Conservation (phyloP, 371 early-diverging fungal genomes). For the Parasitella parasitica region DNA sequence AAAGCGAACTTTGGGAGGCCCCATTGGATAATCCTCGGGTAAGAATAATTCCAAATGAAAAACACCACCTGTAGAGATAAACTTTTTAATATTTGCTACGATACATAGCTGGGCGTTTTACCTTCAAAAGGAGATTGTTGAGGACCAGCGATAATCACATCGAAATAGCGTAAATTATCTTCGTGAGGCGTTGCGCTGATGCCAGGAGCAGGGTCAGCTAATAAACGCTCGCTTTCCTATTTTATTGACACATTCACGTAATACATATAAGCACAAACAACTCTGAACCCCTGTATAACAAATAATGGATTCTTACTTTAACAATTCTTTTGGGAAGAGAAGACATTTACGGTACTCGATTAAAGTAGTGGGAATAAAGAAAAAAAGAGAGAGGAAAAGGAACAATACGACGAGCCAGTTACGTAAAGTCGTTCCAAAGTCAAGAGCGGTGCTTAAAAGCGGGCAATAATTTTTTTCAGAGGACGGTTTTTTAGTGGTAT, state of each 20-base stretch:
- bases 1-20: conserved; percentile 98
- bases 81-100: neutral
- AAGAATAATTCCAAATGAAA: conserved; percentile 97
- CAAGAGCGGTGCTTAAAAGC: neutral
- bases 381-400: neutral
- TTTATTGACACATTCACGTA: neutral
- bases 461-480: too few species aligned
- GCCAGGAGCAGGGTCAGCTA: conserved; percentile 95
- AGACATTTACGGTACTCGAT: conserved; percentile 42
- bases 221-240: conserved; percentile 94
- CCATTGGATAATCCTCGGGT: conserved; percentile 98
- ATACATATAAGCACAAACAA: neutral
- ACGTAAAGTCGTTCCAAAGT: neutral
- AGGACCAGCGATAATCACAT: conserved; percentile 97
- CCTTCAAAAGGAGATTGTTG: conserved; percentile 97
- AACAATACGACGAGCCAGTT: neutral
- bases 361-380: neutral
- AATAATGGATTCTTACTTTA: conserved; percentile 52
- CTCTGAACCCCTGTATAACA: neutral
- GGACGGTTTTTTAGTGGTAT: too few species aligned
- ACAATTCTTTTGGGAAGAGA: conserved; percentile 79
- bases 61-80: conserved; percentile 74
- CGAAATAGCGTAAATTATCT: conserved; percentile 96
- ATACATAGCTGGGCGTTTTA: conserved; percentile 22
- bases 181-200: conserved; percentile 92